phyloP scores from a whole-genome alignment of 208 protist genomes.

The Strigomonas culicis region DNA sequence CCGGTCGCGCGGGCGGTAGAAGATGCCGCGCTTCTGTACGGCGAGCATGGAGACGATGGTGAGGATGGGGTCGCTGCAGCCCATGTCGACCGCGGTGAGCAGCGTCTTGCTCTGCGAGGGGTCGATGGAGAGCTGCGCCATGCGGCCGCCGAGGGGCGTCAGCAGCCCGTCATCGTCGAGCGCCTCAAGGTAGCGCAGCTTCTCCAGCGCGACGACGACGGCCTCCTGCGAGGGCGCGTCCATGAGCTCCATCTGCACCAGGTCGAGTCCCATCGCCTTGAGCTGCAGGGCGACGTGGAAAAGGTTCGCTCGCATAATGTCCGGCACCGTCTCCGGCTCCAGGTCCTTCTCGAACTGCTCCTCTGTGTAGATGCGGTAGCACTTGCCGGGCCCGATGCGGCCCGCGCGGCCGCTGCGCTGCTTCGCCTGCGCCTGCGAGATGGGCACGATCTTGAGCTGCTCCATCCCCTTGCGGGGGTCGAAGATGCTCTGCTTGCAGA shows the following conservation, averaged over 20 bases:
- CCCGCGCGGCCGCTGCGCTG: conserved; percentile 96
- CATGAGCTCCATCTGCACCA: conserved; percentile 97
- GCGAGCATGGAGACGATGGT: conserved; percentile 98
- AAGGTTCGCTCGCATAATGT: conserved; percentile 98
- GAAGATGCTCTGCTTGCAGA: conserved; percentile 98
- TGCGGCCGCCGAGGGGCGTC: conserved; percentile 96
- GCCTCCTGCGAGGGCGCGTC: conserved; percentile 94
- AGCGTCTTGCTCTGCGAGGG: conserved; percentile 98
- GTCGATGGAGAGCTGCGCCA: conserved; percentile 99
- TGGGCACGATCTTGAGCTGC: conserved; percentile 95
- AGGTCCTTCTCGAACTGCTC: conserved; percentile 95
- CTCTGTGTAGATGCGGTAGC: conserved; percentile 98
- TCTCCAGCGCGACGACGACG: conserved; percentile 95
- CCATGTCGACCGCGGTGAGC: conserved; percentile 94
- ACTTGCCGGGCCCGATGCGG: conserved; percentile 96
- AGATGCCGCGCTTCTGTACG: conserved; percentile 89
- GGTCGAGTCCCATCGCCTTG: conserved; percentile 98
- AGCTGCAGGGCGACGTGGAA: conserved; percentile 97
- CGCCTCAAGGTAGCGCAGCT: conserved; percentile 96
- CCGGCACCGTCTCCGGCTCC: conserved; percentile 93
- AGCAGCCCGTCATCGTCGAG: conserved; percentile 98
- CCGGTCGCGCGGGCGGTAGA: conserved; percentile 89
- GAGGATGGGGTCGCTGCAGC: conserved; percentile 96
- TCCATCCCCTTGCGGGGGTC: conserved; percentile 97
- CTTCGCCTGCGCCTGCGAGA: conserved; percentile 96